These are phyloP conservation scores for Oropetium thomaeum DNA, from an alignment of 176 grass and related monocot genomes.

Conservation along the genomic window DNA sequence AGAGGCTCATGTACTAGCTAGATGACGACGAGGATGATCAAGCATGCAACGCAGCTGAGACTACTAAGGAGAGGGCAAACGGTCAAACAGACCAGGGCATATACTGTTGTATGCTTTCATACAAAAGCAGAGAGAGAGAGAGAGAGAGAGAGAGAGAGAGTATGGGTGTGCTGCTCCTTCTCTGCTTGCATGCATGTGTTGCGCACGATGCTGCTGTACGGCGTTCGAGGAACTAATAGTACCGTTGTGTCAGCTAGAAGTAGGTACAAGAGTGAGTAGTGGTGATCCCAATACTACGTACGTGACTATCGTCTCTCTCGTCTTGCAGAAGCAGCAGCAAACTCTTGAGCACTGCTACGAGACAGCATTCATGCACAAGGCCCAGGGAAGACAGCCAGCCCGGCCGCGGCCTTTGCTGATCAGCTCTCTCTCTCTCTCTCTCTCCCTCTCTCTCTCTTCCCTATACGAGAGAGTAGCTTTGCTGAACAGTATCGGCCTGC, in stretches of 20 bases:
- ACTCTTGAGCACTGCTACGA: constrained; percentile 18
- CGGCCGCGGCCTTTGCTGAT: no score
- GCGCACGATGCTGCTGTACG: background rate
- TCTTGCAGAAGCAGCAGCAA: background rate
- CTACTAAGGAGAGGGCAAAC: background rate
- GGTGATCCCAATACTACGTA: constrained; percentile 33
- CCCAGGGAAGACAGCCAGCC: background rate
- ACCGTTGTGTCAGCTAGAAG: constrained; percentile 3
- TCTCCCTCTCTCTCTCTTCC: background rate
- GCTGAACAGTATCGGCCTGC: constrained; percentile 28
- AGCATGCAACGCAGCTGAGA: no score
- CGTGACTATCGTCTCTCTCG: no score
- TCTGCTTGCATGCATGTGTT: background rate
- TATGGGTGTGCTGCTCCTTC: background rate
- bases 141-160: background rate
- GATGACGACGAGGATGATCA: background rate
- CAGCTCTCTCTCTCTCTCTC: no score
- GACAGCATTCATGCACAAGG: constrained; percentile 21
- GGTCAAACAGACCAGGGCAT: constrained; percentile 45
- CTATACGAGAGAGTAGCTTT: no score
- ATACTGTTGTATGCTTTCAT: constrained; percentile 23
- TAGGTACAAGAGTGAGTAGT: background rate
- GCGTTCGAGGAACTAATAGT: background rate
- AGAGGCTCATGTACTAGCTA: no score
- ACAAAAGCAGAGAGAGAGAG: background rate